A percentile compares a stretch with the other conserved stretches of the same genome.
These are phyloP conservation scores for Serendipita sp. DNA, from an alignment of 1,284 basidiomycete species.

Conservation along the genomic window DNA sequence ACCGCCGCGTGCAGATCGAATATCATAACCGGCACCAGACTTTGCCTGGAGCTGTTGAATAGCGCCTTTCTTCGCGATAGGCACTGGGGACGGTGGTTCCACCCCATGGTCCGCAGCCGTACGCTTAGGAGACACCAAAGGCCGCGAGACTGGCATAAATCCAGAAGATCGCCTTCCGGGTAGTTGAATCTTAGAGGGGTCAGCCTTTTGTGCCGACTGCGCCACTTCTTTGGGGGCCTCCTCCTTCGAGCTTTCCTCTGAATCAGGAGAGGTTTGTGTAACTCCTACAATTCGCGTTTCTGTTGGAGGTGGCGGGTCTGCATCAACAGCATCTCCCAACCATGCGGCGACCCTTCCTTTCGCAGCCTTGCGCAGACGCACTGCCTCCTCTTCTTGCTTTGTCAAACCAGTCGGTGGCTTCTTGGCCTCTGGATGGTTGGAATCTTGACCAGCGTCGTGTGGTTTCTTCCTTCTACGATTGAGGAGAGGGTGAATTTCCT, in stretches of 20 bases:
- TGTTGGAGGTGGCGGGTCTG: slow-evolving; percentile 29
- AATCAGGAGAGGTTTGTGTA: slow-evolving; percentile 10
- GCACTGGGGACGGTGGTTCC: slow-evolving; percentile 9
- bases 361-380: slow-evolving; percentile 33
- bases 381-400: slow-evolving; percentile 23
- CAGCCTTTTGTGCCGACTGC: not conserved
- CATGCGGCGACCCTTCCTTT: slow-evolving; percentile 64
- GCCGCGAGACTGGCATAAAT: slow-evolving; percentile 16
- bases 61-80: slow-evolving; percentile 16
- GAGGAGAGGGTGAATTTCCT: slow-evolving; percentile 58
- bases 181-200: not conserved
- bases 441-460: slow-evolving; percentile 14
- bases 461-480: slow-evolving; percentile 22
- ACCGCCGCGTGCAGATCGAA: slow-evolving; percentile 64
- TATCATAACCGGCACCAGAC: slow-evolving; percentile 44
- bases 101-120: slow-evolving; percentile 4
- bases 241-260: not conserved
- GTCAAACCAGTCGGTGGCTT: slow-evolving; percentile 5
- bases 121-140: slow-evolving; percentile 8
- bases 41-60: slow-evolving; percentile 23
- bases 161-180: not conserved
- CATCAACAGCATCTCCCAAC: slow-evolving; percentile 46
- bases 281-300: slow-evolving; percentile 14
- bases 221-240: not conserved
- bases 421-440: slow-evolving; percentile 16